phyloP scores from a whole-genome alignment of 2,329 filamentous ascomycete genomes.

The Mollisia scopiformis region DNA sequence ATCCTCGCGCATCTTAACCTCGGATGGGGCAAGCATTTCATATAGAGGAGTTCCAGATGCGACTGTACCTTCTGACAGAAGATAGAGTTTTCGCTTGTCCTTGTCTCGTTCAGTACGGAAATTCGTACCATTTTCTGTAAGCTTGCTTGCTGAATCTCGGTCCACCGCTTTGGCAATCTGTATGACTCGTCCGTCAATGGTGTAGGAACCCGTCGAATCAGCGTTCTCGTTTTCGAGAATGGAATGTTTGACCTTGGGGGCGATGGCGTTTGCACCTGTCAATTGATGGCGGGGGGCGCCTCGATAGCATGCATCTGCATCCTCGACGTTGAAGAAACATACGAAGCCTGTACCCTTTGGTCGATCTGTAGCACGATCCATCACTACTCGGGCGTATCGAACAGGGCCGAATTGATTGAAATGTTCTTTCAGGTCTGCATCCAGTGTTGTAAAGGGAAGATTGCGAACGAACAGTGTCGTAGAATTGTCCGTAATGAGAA shows the following conservation, averaged over 20 bases:
- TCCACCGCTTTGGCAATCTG: slow-evolving; percentile 84
- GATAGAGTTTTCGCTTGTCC: slow-evolving; percentile 88
- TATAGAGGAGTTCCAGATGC: slow-evolving; percentile 77
- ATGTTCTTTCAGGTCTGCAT: slow-evolving; percentile 81
- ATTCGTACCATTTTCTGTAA: slow-evolving; percentile 70
- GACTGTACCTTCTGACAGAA: slow-evolving; percentile 86
- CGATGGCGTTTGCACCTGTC: slow-evolving; percentile 37
- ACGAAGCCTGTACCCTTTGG: slow-evolving; percentile 94
- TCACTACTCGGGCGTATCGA: slow-evolving; percentile 87
- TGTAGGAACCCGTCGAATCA: slow-evolving; percentile 85
- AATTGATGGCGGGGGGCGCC: slow-evolving; percentile 66
- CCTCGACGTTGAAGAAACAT: slow-evolving; percentile 79
- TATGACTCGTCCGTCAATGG: slow-evolving; percentile 84
- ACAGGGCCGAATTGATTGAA: slow-evolving; percentile 88
- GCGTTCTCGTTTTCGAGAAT: slow-evolving; percentile 84
- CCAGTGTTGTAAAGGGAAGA: slow-evolving; percentile 84
- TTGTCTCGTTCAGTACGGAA: slow-evolving; percentile 70
- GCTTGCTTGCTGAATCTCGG: slow-evolving; percentile 75
- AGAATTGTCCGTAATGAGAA: slow-evolving; percentile 61
- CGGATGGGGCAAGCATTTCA: slow-evolving; percentile 73
- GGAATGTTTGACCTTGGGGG: slow-evolving; percentile 68
- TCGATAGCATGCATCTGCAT: slow-evolving; percentile 77
- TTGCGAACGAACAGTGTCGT: slow-evolving; percentile 92
- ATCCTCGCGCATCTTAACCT: slow-evolving; percentile 85
- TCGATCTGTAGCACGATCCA: slow-evolving; percentile 82